Evolutionary conservation across 345 rosid species (phyloP).

Genomic region (Nephelium lappaceum): DNA sequence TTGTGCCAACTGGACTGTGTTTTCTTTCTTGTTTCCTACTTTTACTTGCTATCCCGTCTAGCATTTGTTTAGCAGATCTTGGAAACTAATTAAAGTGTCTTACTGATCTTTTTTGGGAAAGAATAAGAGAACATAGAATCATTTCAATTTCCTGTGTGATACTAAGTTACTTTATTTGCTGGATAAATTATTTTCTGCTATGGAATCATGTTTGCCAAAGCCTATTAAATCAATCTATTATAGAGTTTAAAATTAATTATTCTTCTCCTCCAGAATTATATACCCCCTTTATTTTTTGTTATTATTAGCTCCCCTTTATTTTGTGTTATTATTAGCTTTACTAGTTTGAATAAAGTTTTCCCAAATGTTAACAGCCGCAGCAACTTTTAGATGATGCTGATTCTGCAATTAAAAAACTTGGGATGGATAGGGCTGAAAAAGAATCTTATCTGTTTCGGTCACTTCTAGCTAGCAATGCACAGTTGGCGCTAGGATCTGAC

Average conservation of each 20-base stretch:
- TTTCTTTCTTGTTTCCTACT: background rate
- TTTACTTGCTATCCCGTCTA: background rate
- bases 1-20: background rate
- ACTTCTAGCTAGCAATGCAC: slow-evolving; percentile 58
- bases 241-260: background rate
- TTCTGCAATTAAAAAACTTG: slow-evolving; percentile 70
- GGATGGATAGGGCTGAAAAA: slow-evolving; percentile 64
- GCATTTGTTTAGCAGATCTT: background rate
- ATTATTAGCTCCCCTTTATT: too few species aligned
- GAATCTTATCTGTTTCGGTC: slow-evolving; percentile 70
- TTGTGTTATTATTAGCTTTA: background rate
- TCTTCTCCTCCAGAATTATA: background rate
- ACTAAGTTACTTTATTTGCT: background rate
- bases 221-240: background rate
- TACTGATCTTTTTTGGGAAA: background rate
- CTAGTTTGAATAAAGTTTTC: background rate
- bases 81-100: background rate
- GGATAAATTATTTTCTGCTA: background rate
- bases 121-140: background rate
- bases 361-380: slow-evolving; percentile 67
- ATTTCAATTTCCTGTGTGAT: background rate
- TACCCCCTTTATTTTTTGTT: background rate
- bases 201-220: background rate
- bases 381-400: slow-evolving; percentile 89
- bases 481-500: slow-evolving; percentile 86